These are phyloP conservation scores for Phytopythium chamaehyphon DNA, from an alignment of 352 stramenopile species.

Conservation along the genomic window DNA sequence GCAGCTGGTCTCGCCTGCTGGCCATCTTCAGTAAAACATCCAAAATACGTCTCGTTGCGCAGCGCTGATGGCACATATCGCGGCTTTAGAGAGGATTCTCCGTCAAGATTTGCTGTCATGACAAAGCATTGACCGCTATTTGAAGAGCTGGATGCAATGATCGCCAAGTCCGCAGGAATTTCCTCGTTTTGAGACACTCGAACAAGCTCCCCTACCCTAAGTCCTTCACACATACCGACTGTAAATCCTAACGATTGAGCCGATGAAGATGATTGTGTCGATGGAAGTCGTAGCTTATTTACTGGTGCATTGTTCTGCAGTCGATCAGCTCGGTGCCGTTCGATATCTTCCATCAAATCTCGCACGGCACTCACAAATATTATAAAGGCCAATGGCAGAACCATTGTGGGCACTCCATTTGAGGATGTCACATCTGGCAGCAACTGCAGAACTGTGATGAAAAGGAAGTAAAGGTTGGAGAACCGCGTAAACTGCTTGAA, in stretches of 20 bases:
- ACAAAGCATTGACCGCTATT: conserved; percentile 68
- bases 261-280: not conserved
- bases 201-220: conserved; percentile 80
- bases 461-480: conserved; percentile 90
- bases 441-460: conserved; percentile 84
- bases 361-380: conserved; percentile 79
- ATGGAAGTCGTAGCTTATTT: conserved; percentile 16
- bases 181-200: conserved; percentile 66
- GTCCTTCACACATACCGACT: conserved; percentile 27
- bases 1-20: conserved; percentile 12
- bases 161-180: conserved; percentile 63
- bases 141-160: conserved; percentile 48
- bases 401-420: conserved; percentile 72
- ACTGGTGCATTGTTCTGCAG: conserved; percentile 49
- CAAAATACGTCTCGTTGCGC: conserved; percentile 13
- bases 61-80: conserved; percentile 49
- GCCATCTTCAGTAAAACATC: conserved; percentile 24
- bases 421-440: conserved; percentile 83
- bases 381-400: conserved; percentile 83
- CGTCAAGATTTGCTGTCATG: conserved; percentile 86
- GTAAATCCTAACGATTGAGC: conserved; percentile 18
- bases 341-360: conserved; percentile 76
- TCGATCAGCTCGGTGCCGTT: conserved; percentile 65
- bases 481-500: conserved; percentile 83
- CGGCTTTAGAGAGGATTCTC: conserved; percentile 87